Evolutionary conservation across 2,329 filamentous ascomycete species (phyloP).

Genomic region (Colletotrichum cordylinicola): DNA sequence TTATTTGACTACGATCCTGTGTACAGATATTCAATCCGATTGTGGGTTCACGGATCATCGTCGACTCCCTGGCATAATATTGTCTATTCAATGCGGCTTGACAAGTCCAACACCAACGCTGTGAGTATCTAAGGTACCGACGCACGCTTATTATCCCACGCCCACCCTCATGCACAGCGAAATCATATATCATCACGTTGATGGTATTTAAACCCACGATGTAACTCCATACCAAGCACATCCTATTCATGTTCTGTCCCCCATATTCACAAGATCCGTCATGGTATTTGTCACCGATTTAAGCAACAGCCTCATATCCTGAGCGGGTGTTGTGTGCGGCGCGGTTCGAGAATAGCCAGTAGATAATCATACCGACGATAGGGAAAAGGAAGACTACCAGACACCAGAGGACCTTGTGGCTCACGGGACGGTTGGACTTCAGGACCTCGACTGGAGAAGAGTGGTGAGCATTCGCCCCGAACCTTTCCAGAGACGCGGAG

Average conservation of each 20-base stretch:
- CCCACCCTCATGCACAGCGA: too few species aligned
- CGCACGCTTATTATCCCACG: too few species aligned
- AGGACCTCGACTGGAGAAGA: constrained; percentile 62
- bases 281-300: background rate
- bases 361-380: constrained; percentile 65
- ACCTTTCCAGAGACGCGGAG: background rate
- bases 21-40: too few species aligned
- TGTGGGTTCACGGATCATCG: too few species aligned
- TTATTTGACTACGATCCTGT: too few species aligned
- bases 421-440: constrained; percentile 64
- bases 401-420: constrained; percentile 66
- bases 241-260: background rate
- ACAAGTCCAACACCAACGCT: too few species aligned
- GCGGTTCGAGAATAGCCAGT: constrained; percentile 70
- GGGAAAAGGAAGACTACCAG: constrained; percentile 70
- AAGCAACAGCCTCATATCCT: constrained; percentile 59
- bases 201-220: too few species aligned
- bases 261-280: background rate
- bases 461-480: background rate
- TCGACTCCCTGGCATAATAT: too few species aligned
- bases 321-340: constrained; percentile 55
- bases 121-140: too few species aligned
- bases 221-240: too few species aligned
- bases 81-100: too few species aligned
- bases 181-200: too few species aligned